Evolutionary conservation across 1,139 yeast genomes (phyloP), one percentile per base, ranked within the genome.

Genomic region (Yamadazyma epiphylla): DNA sequence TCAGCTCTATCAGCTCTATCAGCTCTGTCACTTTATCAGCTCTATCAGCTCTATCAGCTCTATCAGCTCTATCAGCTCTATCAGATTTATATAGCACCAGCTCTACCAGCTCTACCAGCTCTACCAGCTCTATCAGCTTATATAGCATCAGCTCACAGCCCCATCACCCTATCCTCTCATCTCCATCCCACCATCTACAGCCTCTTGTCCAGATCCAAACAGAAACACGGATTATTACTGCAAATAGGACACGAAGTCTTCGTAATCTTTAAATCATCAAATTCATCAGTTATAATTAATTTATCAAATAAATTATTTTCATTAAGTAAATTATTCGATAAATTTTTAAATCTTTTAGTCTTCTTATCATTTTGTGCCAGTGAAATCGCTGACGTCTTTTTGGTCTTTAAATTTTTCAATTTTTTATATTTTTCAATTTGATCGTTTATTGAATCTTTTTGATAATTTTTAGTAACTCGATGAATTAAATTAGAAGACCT

Each of bases 401-500:
- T 39, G 34, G 22, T 38, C 36, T 19, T 43, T 26, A 17, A 7
- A 17, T 24, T 34, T 30, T 24, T 42, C 38, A 16, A 41, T 24
- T 57, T 61, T 17, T 64, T 42, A 38, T 63, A 65, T 35, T 54
- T 53, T 25, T 52, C 45, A 22, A 68, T 62, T 43, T 67, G 73
- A 27, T 44, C 52, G 42, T 63, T 61, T 19, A 67, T 32, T 16
- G 35, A 36, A 22, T 27, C 41, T 20, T 33, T 29, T 19, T 39
- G 40, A 25, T 47, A 43, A 21, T 53, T 55, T 37, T 65, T 66
- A 12, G 70, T 64, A 6, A 58, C 74, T 39, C 67, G 53, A 36
- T 64, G 66, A 29, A 68, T 60, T 11, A 68, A 53, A 37, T 53
- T 63, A 13, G 68, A 55, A 12, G 64, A 62, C 34, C 60, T 65